These are phyloP conservation scores for Cadophora malorum DNA, from an alignment of 2,329 filamentous ascomycete genomes.

Conservation along the genomic window DNA sequence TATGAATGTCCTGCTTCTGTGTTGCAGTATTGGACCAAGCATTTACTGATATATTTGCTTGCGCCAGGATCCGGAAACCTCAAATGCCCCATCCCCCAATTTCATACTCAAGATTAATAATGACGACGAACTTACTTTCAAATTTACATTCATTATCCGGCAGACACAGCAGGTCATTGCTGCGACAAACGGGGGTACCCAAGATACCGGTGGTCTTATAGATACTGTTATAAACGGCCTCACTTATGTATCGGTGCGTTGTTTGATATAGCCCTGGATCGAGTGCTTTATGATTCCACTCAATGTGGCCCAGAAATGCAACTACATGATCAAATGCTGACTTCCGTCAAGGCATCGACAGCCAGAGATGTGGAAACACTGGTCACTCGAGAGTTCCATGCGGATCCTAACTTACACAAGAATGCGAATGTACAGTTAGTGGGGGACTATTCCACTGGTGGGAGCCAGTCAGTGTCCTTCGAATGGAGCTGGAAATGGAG, in stretches of 20 bases:
- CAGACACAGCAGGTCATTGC: constrained; percentile 52
- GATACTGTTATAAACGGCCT: constrained; percentile 87
- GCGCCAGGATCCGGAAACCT: constrained; percentile 76
- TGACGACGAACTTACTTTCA: constrained; percentile 92
- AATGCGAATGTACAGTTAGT: constrained; percentile 95
- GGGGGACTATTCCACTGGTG: constrained; percentile 87
- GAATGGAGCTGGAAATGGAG: constrained; percentile 98
- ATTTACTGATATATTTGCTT: constrained; percentile 28
- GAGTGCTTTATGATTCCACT: no score
- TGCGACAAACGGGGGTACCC: constrained; percentile 54
- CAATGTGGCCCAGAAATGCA: no score
- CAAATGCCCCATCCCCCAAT: constrained; percentile 57
- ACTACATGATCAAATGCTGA: no score
- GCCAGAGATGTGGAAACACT: constrained; percentile 89
- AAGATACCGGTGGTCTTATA: constrained; percentile 53
- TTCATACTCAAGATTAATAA: constrained; percentile 88
- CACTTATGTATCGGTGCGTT: constrained; percentile 79
- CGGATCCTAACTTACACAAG: constrained; percentile 96
- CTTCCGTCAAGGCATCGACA: constrained; percentile 61
- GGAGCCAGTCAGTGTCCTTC: constrained; percentile 84
- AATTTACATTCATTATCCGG: constrained; percentile 85
- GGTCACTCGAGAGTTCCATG: constrained; percentile 93
- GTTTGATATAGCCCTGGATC: no score
- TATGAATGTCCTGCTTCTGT: constrained; percentile 49
- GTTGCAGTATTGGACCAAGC: background rate